Percentiles rank a stretch among this genome's conserved stretches.
These are phyloP conservation scores for Sanghuangporus weigelae DNA, from an alignment of 1,284 basidiomycete genomes.

Conservation along the genomic window DNA sequence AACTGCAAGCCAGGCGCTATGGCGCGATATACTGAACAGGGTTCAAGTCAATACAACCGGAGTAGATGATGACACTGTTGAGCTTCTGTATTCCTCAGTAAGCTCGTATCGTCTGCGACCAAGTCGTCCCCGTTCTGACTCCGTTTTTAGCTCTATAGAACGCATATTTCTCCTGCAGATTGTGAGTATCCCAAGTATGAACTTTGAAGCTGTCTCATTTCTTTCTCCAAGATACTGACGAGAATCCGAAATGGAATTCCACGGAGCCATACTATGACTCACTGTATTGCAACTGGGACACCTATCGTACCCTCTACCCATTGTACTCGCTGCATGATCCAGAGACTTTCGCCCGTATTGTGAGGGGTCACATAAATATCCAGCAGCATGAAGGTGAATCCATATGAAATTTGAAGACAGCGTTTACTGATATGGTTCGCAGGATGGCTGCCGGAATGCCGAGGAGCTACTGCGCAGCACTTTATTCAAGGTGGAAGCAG, in stretches of 20 bases:
- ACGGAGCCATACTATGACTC: conserved; percentile 64
- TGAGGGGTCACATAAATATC: conserved; percentile 60
- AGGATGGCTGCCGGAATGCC: conserved; percentile 63
- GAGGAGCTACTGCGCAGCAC: conserved; percentile 41
- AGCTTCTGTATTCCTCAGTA: conserved; percentile 57
- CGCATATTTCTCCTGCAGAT: conserved; percentile 63
- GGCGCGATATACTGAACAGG: conserved; percentile 52
- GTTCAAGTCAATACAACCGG: conserved; percentile 47
- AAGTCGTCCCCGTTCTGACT: not conserved
- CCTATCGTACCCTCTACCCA: conserved; percentile 54
- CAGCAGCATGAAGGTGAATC: conserved; percentile 54
- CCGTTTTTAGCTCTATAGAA: conserved; percentile 46
- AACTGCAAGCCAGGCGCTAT: conserved; percentile 37
- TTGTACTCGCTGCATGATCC: conserved; percentile 60
- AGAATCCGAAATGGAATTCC: conserved; percentile 63
- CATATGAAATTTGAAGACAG: not conserved
- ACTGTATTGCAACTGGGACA: conserved; percentile 70
- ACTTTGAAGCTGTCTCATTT: not conserved
- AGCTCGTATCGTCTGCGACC: conserved; percentile 16
- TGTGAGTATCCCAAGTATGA: conserved; percentile 32
- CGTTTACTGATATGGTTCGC: not conserved
- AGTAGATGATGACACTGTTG: conserved; percentile 43
- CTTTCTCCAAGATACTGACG: conserved; percentile 48
- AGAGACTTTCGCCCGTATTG: conserved; percentile 47
- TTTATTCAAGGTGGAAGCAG: conserved; percentile 63